A percentile compares a stretch with the other conserved stretches of the same genome.
Conservation (phyloP, 139 green algal species). For the Picochlorum sp. region DNA sequence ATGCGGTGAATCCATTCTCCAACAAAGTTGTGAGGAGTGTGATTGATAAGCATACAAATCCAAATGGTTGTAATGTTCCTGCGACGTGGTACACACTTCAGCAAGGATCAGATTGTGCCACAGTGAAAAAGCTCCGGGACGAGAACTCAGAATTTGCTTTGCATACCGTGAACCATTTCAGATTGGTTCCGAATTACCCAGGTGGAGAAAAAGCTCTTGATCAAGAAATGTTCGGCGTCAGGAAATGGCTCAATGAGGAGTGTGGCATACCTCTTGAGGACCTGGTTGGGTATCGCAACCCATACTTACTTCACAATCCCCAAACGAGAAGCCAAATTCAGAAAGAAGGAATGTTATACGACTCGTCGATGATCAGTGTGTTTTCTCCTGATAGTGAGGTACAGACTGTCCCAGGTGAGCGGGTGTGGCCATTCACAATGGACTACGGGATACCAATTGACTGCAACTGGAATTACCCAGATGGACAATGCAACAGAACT, state of each 20-base stretch:
- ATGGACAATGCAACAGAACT: slow-evolving; percentile 4
- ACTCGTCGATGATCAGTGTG: slow-evolving; percentile 19
- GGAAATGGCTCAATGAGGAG: slow-evolving; percentile 1
- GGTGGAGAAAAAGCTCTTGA: not conserved
- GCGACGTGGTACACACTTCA: slow-evolving; percentile 27
- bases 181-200: not conserved
- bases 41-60: slow-evolving; percentile 24
- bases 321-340: not conserved
- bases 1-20: slow-evolving; percentile 10
- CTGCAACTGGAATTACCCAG: slow-evolving; percentile 13
- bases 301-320: slow-evolving; percentile 24
- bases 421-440: slow-evolving; percentile 14
- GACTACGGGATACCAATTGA: slow-evolving; percentile 13
- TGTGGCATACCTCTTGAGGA: slow-evolving; percentile 13
- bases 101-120: slow-evolving; percentile 15
- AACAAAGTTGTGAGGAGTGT: slow-evolving; percentile 17
- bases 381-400: not conserved
- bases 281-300: slow-evolving; percentile 17
- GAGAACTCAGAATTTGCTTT: slow-evolving; percentile 21
- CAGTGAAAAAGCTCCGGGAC: slow-evolving; percentile 10
- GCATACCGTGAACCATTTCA: slow-evolving; percentile 19
- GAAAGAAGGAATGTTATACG: slow-evolving; percentile 17
- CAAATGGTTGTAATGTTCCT: slow-evolving; percentile 23
- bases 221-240: slow-evolving; percentile 15
- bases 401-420: not conserved